Base-by-base conservation (phyloP, 2,329 filamentous ascomycete species). In the Neocatenulostroma microsporum region DNA sequence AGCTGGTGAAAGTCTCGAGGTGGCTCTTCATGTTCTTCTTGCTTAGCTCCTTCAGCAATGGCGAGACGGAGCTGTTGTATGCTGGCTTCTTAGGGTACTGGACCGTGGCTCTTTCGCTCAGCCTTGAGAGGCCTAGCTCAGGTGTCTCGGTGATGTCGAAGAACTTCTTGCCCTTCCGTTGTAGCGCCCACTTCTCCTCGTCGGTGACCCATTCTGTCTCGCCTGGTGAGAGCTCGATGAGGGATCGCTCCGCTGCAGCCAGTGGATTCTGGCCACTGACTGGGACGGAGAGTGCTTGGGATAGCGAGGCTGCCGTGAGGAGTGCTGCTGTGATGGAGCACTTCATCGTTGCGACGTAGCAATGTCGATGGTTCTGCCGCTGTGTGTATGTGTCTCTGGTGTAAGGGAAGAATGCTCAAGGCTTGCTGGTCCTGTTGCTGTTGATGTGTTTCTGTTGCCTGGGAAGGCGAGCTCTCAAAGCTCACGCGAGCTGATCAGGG, bases 111-210 rank as follows among this genome's bases (percentile, higher is more conserved):
- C 49, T 45, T 17, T 60, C 49, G 4, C n/a, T 40, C 23, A 29
- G 30, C 23, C 24, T 21, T 11, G 29, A 17, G 6, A 26, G 17
- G 20, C 37, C 39, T 11, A 43, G 72, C 33, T 82, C 73, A 34
- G 70, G 68, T 38, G 79, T 76, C 27, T 85, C 74, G 42, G 91
- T 95, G 55, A 96, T 88, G 64, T 96, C 89, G 73, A 96, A 93
- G 71, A 96, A 96, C 54, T 80, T 83, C 49, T 80, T 72, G 53
- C 87, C 87, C 57, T 84, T 73, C 50, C 86, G 73, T 55, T 83
- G 80, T 46, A 96, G 67, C 61, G 81, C 79, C 87, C 89, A 95
- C 65, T 96, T 98, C 67, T 95, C 80, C 23, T 94, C 84, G 54
- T 96, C 89, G 0, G 85, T 93, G 21, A 95, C 81, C 83, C 84